Evolutionary conservation across 2,329 filamentous ascomycete genomes (phyloP).

Genomic region (Blastomyces gilchristii): DNA sequence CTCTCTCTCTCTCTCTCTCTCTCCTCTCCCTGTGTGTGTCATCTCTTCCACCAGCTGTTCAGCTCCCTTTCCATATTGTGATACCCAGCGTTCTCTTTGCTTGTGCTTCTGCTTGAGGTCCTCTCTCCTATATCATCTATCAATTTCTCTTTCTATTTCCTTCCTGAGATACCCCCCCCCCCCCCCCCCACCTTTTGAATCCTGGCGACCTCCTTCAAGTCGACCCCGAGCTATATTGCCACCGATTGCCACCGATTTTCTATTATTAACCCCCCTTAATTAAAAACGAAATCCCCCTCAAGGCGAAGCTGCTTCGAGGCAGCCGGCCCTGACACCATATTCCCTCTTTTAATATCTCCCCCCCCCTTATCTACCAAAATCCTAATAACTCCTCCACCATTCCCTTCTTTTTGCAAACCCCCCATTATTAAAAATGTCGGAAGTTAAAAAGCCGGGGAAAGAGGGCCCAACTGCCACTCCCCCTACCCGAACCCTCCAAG

Average conservation of each 20-base stretch:
- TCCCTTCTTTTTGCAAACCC: too few relatives aligned
- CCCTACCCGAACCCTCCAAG: constrained; percentile 26
- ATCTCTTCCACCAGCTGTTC: constrained; percentile 12
- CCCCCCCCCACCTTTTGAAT: too few relatives aligned
- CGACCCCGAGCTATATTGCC: too few relatives aligned
- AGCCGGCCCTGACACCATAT: too few relatives aligned
- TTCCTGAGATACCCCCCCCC: constrained; percentile 23
- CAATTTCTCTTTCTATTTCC: constrained; percentile 19
- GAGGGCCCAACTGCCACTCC: constrained; percentile 40
- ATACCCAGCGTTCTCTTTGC: constrained; percentile 32
- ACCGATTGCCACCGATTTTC: constrained; percentile 10
- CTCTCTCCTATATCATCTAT: constrained; percentile 12
- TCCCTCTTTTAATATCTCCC: constrained; percentile 14
- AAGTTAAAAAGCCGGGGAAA: constrained; percentile 60
- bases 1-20: constrained; percentile 19
- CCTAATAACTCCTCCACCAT: constrained; percentile 9
- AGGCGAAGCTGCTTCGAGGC: background rate
- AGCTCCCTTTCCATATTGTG: constrained; percentile 23
- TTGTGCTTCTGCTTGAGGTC: constrained; percentile 24
- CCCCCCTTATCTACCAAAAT: constrained; percentile 5
- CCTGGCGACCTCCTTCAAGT: too few relatives aligned
- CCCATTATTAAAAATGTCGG: constrained; percentile 47
- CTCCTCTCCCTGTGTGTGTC: constrained; percentile 16
- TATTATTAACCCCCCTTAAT: constrained; percentile 17
- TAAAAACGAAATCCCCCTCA: constrained; percentile 11